Evolutionary conservation across 805 yeast genomes (phyloP).

Genomic region (Isabelozyma gotoi): DNA sequence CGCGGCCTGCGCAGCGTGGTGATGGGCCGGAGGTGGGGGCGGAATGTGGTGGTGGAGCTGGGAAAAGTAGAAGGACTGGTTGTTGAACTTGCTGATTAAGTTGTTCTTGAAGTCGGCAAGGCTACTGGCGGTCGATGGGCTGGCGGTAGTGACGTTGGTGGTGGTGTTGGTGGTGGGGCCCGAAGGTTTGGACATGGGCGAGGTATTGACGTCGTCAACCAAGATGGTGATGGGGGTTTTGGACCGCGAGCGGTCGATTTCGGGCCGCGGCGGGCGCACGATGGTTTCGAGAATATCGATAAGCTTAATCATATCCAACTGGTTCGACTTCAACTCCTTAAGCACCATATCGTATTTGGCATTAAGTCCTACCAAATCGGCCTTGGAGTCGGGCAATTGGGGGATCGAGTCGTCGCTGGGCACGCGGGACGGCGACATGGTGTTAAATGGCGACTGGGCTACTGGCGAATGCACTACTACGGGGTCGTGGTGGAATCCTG

Average conservation of each 20-base stretch:
- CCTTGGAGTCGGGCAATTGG: not conserved
- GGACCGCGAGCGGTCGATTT: conserved; percentile 24
- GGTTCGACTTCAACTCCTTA: conserved; percentile 49
- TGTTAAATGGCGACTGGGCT: not conserved
- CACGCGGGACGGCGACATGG: not conserved
- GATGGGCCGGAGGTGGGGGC: conserved; percentile 7
- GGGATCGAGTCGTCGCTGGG: not conserved
- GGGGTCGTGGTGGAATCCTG: not conserved
- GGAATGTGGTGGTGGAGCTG: conserved; percentile 3
- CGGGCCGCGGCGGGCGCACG: conserved; percentile 4
- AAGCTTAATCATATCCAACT: conserved; percentile 52
- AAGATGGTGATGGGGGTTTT: conserved; percentile 18
- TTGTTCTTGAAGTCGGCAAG: conserved; percentile 9
- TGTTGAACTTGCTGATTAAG: conserved; percentile 7
- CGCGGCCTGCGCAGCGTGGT: too few relatives aligned
- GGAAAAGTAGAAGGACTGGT: not conserved
- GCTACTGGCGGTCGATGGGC: conserved; percentile 6
- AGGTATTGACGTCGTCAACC: conserved; percentile 7
- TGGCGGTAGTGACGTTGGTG: not conserved
- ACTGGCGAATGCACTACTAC: not conserved
- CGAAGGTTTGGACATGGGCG: conserved; percentile 10
- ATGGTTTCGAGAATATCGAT: conserved; percentile 44
- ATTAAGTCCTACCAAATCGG: conserved; percentile 41
- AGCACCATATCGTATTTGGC: conserved; percentile 47
- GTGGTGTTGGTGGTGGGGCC: not conserved